Evolutionary conservation across 306 rosid species (phyloP), one percentile per base, ranked within the genome.

Genomic region (Ormosia emarginata): DNA sequence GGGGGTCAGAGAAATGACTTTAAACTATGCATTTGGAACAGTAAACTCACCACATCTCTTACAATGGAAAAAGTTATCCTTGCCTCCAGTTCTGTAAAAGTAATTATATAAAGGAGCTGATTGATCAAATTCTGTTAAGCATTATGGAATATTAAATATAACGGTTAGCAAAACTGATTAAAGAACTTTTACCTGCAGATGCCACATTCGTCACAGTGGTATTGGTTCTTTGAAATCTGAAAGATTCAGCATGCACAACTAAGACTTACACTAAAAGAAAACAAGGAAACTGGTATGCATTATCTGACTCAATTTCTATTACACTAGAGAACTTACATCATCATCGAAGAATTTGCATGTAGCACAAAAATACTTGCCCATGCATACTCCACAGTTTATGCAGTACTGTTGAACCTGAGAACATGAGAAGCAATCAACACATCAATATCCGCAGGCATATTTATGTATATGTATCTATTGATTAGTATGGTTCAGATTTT

Each of bases 151-250:
- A 2, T 34, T 66, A 34, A 49, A 68, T 5, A 7, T 7, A 2
- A 15, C 4, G 2, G 58, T 32, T 36, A 41, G 34, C 10, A 57
- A 56, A 77, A 74, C n/a, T 58, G 81, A 49, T 47, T 34, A 18
- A 67, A 82, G 78, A 57, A 68, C 41, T 81, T 81, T 82, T 69
- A 94, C 98, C 97, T 91, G 97, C 98, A 94, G 72, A 94, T 94
- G 43, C 97, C 98, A 81, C 97, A 94, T 87, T 90, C 90, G 11
- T 91, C 90, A 71, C 97, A 94, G 67, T 94, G 98, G 87, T 85
- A 94, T 67, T 92, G 98, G 8, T 87, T 83, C 91, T 92, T 94
- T 2, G 93, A 90, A 62, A 81, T 86, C 94, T 94, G 79, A 68
- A 80, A 65, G 15, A 85, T 40, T n/a, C 36, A 49, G 32, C 40